phyloP scores from a whole-genome alignment of 305 asterid genomes.

The Ajuga reptans region DNA sequence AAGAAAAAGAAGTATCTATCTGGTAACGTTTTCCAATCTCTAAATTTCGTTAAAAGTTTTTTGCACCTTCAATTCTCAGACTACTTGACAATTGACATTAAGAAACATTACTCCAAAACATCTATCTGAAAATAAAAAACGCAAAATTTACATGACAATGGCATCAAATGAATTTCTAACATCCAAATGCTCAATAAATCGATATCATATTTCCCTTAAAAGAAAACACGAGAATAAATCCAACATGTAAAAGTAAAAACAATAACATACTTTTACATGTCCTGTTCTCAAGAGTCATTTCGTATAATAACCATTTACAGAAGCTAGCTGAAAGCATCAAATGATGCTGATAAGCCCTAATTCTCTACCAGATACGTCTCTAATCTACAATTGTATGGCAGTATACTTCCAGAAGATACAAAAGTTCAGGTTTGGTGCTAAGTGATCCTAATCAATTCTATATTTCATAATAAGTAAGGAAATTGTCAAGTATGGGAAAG shows the following conservation, averaged over 20 bases:
- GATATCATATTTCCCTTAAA: neutral
- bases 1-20: too few relatives aligned
- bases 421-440: conserved; percentile 20
- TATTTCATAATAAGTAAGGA: conserved; percentile 3
- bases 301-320: conserved; percentile 27
- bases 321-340: conserved; percentile 23
- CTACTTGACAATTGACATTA: neutral
- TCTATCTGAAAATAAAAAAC: neutral
- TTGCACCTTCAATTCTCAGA: too few relatives aligned
- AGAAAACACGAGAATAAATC: neutral
- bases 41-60: too few relatives aligned
- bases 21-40: too few relatives aligned
- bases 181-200: neutral
- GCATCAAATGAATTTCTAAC: neutral
- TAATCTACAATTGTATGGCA: conserved; percentile 29
- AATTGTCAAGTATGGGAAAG: conserved; percentile 5
- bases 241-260: conserved; percentile 10
- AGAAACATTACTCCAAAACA: neutral
- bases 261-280: conserved; percentile 19
- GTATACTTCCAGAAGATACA: conserved; percentile 26
- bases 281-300: conserved; percentile 9
- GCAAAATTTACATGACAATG: neutral
- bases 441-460: conserved; percentile 13
- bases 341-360: conserved; percentile 19
- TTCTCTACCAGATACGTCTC: conserved; percentile 15